phyloP scores from a whole-genome alignment of 2,329 filamentous ascomycete genomes.

The Aspergillus sergii region DNA sequence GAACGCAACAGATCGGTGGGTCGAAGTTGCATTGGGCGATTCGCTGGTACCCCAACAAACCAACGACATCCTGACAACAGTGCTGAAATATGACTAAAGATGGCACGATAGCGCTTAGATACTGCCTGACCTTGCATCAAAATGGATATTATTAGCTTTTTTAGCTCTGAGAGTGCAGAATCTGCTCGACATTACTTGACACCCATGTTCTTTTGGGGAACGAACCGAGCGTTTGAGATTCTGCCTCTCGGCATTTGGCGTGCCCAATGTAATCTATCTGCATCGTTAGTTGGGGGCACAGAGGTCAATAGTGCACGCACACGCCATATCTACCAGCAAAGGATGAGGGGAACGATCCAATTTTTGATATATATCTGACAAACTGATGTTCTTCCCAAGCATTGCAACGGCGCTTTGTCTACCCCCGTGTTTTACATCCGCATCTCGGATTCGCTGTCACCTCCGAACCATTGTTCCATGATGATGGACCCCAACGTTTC shows the following conservation, averaged over 20 bases:
- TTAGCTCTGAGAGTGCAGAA: not conserved
- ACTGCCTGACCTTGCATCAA: not conserved
- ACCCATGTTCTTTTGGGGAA: conserved; percentile 2
- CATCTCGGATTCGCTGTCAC: not conserved
- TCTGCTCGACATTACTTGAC: not conserved
- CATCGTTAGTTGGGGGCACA: not conserved
- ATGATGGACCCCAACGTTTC: not conserved
- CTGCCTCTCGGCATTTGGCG: not conserved
- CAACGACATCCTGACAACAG: not conserved
- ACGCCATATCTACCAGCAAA: not conserved
- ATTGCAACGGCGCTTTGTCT: not conserved
- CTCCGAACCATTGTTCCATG: not conserved
- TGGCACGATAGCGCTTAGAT: not conserved
- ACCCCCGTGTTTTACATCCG: not conserved
- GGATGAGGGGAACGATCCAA: not conserved
- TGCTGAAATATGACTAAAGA: not conserved
- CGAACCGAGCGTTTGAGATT: conserved; percentile 1
- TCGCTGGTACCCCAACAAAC: not conserved
- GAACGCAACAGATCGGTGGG: conserved; percentile 3
- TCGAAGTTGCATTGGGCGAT: conserved; percentile 1
- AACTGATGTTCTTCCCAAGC: conserved; percentile 1
- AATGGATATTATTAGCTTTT: not conserved
- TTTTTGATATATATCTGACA: not conserved
- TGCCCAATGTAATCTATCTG: not conserved
- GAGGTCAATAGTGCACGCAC: not conserved